Evolutionary conservation across 331 rosid species (phyloP).

Genomic region (Quercus tomentella): DNA sequence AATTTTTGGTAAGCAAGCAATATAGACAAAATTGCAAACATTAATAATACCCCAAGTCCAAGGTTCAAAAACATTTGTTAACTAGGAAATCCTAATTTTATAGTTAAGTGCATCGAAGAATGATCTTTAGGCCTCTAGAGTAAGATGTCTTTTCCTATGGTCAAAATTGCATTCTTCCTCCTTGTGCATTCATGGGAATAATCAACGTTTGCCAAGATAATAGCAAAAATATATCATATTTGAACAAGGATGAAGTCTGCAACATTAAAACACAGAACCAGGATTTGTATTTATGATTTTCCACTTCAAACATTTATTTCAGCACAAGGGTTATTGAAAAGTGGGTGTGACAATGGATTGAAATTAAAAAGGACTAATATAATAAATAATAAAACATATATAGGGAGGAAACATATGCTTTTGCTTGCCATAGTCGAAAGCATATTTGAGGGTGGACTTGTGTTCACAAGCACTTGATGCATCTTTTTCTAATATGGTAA

Average conservation of each 20-base stretch:
- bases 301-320: no score
- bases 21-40: background rate
- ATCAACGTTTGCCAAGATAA: background rate
- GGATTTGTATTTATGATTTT: no score
- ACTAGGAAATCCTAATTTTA: background rate
- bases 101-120: background rate
- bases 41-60: background rate
- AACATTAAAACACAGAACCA: no score
- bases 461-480: background rate
- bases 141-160: background rate
- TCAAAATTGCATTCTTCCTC: background rate
- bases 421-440: background rate
- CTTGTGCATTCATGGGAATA: background rate
- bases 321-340: no score
- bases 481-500: background rate
- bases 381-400: no score
- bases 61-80: background rate
- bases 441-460: background rate
- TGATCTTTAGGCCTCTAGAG: background rate
- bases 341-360: no score
- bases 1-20: background rate
- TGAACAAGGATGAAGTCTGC: background rate
- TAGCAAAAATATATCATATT: background rate
- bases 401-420: background rate
- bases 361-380: no score